Evolutionary conservation across 106 monocot genomes (phyloP).

Genomic region (Acanthochlamys bracteata): DNA sequence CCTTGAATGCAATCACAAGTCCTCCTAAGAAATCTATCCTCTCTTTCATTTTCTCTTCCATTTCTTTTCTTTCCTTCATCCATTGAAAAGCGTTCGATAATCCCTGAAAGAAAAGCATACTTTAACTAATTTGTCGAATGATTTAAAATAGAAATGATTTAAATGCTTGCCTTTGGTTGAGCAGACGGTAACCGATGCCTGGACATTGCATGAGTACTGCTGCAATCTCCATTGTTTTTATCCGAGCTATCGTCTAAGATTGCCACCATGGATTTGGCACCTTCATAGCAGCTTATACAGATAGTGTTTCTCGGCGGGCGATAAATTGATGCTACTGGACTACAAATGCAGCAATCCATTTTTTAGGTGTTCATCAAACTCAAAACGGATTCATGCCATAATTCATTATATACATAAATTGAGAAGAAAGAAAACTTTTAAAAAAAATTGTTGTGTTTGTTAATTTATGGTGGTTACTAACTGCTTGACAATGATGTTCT

Average conservation of each 20-base stretch:
- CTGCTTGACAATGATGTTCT: background rate
- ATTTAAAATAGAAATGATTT: too few species aligned
- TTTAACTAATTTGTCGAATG: too few species aligned
- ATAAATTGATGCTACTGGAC: conserved; percentile 44
- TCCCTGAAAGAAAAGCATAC: conserved; percentile 45
- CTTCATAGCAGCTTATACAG: conserved; percentile 69
- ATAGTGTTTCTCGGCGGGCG: conserved; percentile 74
- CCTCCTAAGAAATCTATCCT: conserved; percentile 34
- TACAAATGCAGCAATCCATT: conserved; percentile 95
- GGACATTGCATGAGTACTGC: background rate
- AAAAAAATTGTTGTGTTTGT: too few species aligned
- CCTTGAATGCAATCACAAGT: conserved; percentile 38
- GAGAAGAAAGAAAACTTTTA: background rate
- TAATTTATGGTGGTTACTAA: background rate
- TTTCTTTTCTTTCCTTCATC: conserved; percentile 44
- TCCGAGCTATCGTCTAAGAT: conserved; percentile 36
- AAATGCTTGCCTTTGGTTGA: conserved; percentile 33
- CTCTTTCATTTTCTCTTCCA: conserved; percentile 30
- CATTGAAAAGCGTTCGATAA: conserved; percentile 37
- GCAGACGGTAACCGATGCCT: conserved; percentile 5
- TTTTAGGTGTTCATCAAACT: too few species aligned
- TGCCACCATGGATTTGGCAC: conserved; percentile 42
- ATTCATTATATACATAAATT: background rate
- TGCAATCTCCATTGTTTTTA: background rate
- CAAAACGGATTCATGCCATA: too few species aligned